Base-by-base conservation (phyloP, 2,329 filamentous ascomycete genomes). In the Exophiala lecanii-corni region DNA sequence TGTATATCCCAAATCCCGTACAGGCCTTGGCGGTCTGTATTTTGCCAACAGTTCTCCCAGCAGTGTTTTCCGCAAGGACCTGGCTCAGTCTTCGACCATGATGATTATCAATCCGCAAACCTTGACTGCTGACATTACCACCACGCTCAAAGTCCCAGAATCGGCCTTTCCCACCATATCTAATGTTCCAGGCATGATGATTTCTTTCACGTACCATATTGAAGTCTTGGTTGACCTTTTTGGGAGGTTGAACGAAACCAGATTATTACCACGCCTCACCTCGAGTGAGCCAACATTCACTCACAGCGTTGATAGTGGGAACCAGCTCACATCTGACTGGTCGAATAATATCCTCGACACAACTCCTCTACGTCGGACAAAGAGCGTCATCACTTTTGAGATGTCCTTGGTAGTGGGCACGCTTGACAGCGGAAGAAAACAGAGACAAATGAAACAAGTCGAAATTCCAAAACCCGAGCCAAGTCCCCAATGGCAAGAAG, bases 171-270 rank as follows among this genome's bases (percentile, higher is more conserved):
- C 92, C 0, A 95, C 89, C 2, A 97, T 97, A 50, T 81, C 81
- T 19, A 83, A 82, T 41, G 88, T 96, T 0, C 92, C 92, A 0
- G 89, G 91, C 3, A 83, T 86, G 23, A 92, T 97, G 82, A 92
- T 98, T 53, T 89, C 83, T 56, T 97, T 98, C 70, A 87, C 84
- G 55, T 97, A 98, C 59, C 86, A 89, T 54, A 76, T 96, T 15
- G 92, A 98, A 63, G 86, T 96, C 2, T 82, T 97, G 19, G 79
- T 96, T 16, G 92, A 98, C 60, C 74, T 97, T 0, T 89, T 92
- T 35, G 91, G 91, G 26, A 92, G 88, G 60, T 69, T 96, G 30
- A 79, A 79, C n/a, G 80, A 88, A 38, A 83, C 88, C 57, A 75
- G 81, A 31, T 76, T 78, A 53, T 67, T 81, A 13, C 76, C 75